Evolutionary conservation across 2,329 filamentous ascomycete genomes (phyloP).

Genomic region (Mycogone perniciosa): DNA sequence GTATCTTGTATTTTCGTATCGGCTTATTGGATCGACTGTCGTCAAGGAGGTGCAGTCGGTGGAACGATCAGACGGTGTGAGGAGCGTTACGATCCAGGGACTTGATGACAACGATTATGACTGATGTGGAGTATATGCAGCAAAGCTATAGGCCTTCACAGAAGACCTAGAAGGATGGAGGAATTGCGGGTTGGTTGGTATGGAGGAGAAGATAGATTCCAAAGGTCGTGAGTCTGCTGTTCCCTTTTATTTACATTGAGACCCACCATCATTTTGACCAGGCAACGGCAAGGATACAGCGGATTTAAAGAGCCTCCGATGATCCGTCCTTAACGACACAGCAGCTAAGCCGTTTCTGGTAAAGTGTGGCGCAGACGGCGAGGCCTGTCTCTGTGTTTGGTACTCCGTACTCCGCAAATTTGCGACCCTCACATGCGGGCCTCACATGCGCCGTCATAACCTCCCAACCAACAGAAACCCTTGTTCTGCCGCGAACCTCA

Average conservation of each 20-base stretch:
- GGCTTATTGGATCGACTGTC: neutral
- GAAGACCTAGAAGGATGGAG: slow-evolving; percentile 19
- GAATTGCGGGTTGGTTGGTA: slow-evolving; percentile 15
- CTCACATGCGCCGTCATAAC: slow-evolving; percentile 9
- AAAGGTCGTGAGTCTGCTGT: slow-evolving; percentile 14
- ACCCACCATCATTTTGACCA: slow-evolving; percentile 29
- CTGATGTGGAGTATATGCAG: neutral
- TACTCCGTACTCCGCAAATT: slow-evolving; percentile 9
- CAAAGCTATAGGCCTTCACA: slow-evolving; percentile 37
- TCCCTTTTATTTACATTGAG: slow-evolving; percentile 42
- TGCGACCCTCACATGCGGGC: slow-evolving; percentile 8
- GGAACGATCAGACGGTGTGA: neutral
- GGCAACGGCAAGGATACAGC: slow-evolving; percentile 27
- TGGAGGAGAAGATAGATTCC: slow-evolving; percentile 16
- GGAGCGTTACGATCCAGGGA: neutral
- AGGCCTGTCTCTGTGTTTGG: neutral
- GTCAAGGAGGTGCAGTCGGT: slow-evolving; percentile 3
- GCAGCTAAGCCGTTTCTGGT: neutral
- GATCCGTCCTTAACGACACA: slow-evolving; percentile 17
- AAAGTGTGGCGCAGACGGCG: slow-evolving; percentile 1
- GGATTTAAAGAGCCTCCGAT: slow-evolving; percentile 14
- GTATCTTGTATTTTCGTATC: slow-evolving; percentile 1
- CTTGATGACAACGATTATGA: neutral
- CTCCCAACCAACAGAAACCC: slow-evolving; percentile 4
- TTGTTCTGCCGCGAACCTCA: neutral